phyloP scores from a whole-genome alignment of 345 rosid genomes.

The Gossypium ekmanianum region DNA sequence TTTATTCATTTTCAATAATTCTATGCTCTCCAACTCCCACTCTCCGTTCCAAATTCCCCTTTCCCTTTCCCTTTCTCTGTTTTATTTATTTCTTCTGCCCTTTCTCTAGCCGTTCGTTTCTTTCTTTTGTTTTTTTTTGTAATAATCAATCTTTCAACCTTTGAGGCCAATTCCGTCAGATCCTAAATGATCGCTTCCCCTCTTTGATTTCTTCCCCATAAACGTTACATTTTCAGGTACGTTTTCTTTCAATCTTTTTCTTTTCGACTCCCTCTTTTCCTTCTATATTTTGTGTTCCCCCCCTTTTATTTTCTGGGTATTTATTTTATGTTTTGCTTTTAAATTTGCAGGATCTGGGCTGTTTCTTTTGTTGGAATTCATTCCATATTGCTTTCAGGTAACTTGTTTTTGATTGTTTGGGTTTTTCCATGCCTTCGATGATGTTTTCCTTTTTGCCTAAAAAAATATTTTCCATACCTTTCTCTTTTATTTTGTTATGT shows the following conservation, averaged over 20 bases:
- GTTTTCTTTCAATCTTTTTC: background rate
- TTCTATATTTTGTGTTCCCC: background rate
- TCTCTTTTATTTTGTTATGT: background rate
- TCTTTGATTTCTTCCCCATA: constrained; percentile 9
- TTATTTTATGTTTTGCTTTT: constrained; percentile 9
- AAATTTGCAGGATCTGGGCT: constrained; percentile 25
- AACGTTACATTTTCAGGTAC: constrained; percentile 21
- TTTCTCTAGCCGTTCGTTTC: constrained; percentile 14
- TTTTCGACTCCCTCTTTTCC: background rate
- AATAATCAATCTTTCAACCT: background rate
- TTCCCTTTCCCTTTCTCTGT: constrained; percentile 9
- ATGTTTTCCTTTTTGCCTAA: background rate
- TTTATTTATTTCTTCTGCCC: background rate
- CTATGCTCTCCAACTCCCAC: constrained; percentile 20
- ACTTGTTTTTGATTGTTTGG: constrained; percentile 8
- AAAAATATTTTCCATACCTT: background rate
- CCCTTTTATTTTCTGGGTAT: background rate
- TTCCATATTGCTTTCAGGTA: constrained; percentile 26
- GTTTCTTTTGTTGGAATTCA: constrained; percentile 12
- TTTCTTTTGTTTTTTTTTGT: background rate
- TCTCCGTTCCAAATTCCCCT: constrained; percentile 7
- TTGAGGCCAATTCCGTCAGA: constrained; percentile 18
- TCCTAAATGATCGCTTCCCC: constrained; percentile 33
- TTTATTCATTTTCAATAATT: constrained; percentile 3
- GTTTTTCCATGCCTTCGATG: constrained; percentile 13